These are phyloP conservation scores for Aulographum hederae DNA, from an alignment of 2,329 filamentous ascomycete genomes.

Conservation along the genomic window DNA sequence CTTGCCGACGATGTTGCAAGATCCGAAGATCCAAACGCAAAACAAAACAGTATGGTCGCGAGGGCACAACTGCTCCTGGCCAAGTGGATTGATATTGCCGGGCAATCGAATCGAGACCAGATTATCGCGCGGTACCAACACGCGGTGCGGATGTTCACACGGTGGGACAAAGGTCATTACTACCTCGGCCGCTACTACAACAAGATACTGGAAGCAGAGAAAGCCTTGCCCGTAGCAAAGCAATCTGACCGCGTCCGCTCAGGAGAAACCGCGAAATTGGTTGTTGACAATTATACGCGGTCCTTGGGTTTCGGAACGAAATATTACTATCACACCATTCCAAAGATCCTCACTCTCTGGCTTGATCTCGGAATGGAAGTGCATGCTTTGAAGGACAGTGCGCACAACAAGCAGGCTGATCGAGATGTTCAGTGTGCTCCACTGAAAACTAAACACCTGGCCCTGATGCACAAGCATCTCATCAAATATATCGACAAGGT, in stretches of 20 bases:
- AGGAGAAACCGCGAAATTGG: conserved; percentile 70
- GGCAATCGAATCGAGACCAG: conserved; percentile 70
- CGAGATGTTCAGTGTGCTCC: conserved; percentile 15
- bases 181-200: conserved; percentile 96
- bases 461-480: conserved; percentile 53
- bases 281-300: conserved; percentile 84
- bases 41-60: conserved; percentile 44
- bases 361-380: conserved; percentile 71
- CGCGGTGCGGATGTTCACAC: conserved; percentile 47
- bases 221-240: conserved; percentile 53
- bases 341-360: conserved; percentile 84
- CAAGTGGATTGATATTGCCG: conserved; percentile 93
- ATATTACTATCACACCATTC: conserved; percentile 88
- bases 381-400: conserved; percentile 22
- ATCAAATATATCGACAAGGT: conserved; percentile 59
- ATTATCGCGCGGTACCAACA: conserved; percentile 69
- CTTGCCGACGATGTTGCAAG: conserved; percentile 3
- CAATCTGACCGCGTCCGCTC: conserved; percentile 41
- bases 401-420: conserved; percentile 6
- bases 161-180: conserved; percentile 95
- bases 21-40: neutral
- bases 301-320: conserved; percentile 81
- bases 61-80: conserved; percentile 76
- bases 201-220: conserved; percentile 82
- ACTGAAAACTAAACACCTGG: conserved; percentile 46